Evolutionary conservation across 495 filamentous ascomycete species (phyloP), one percentile per base, ranked within the genome.

Genomic region (Annulohypoxylon moriforme): DNA sequence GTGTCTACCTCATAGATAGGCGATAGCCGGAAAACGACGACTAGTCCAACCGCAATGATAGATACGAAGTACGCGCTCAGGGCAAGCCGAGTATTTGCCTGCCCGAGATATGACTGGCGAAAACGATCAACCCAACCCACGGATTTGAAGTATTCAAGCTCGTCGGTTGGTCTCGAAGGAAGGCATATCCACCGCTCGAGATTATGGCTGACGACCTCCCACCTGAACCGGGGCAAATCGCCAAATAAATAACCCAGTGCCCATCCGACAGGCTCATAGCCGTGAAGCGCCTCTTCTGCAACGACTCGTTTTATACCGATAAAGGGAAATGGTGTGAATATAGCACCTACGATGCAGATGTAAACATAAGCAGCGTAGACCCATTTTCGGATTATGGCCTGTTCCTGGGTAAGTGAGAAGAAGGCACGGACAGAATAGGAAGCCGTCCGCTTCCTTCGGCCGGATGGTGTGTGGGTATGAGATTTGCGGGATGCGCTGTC

Each of bases 231-330:
- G 0, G 85, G 84, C 7, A 95, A 75, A 72, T 97, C 93, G 13
- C 96, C 94, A 67, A 98, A 87, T 20, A 98, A 79, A 77, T 99
- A 99, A 1, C 91, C 90, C 3, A 97, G 78, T 0, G 94, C 94
- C 96, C 96, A 99, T 0, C 94, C 92, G 33, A 99, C 86, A 0
- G 96, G 94, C 69, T 99, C 96, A 44, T 87, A 75, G 42, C 88
- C 89, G 24, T 87, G 75, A 2, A 99, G 82, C 18, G 93, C 94
- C 29, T 84, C 81, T 52, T 81, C 79, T 40, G 83, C 77, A 50
- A 98, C 86, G 66, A 93, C 92, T 8, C 79, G 81, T 22, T 93
- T 88, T 50, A 98, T 85, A 1, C 89, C 90, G 42, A 75, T 42
- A 10, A 47, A 64, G 9, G 66, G 67, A 24, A 78, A 11, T 0